A percentile compares a stretch with the other conserved stretches of the same genome.
These are phyloP conservation scores for Tetraselmis striata DNA, from an alignment of 139 green algal species.

Conservation along the genomic window DNA sequence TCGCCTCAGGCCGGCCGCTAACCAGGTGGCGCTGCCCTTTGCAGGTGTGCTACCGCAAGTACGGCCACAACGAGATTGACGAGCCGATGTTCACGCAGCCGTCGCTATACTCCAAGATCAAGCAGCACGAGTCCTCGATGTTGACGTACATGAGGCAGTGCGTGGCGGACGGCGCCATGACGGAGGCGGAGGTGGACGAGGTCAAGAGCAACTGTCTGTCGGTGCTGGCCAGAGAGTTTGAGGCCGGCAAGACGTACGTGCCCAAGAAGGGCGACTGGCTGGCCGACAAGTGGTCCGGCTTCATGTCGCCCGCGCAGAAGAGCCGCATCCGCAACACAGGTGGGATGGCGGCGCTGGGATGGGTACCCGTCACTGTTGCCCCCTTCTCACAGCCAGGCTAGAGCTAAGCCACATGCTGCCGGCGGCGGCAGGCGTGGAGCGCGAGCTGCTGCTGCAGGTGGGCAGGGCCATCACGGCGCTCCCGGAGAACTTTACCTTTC, in stretches of 20 bases:
- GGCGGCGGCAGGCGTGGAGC: background rate
- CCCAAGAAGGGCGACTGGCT: slow-evolving; percentile 79
- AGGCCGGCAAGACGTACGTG: slow-evolving; percentile 74
- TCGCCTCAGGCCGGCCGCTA: no score
- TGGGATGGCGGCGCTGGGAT: no score
- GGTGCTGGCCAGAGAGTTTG: slow-evolving; percentile 72
- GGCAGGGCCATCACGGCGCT: slow-evolving; percentile 74
- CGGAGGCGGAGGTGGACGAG: slow-evolving; percentile 60
- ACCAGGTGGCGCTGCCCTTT: no score
- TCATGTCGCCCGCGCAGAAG: slow-evolving; percentile 83
- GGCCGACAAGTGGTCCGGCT: slow-evolving; percentile 81
- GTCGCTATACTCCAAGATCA: slow-evolving; percentile 89
- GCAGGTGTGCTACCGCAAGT: slow-evolving; percentile 67
- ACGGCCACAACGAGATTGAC: slow-evolving; percentile 98
- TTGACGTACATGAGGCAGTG: slow-evolving; percentile 74
- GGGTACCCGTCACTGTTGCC: no score
- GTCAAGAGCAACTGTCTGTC: slow-evolving; percentile 39
- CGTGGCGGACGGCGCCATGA: slow-evolving; percentile 58
- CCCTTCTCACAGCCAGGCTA: no score
- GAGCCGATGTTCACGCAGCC: slow-evolving; percentile 98
- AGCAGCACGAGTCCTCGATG: slow-evolving; percentile 56
- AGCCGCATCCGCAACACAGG: slow-evolving; percentile 89
- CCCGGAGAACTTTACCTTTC: slow-evolving; percentile 74
- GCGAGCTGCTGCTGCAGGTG: slow-evolving; percentile 38
- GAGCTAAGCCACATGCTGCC: no score